Percentiles rank a stretch among this genome's conserved stretches.
Evolutionary conservation across 192 early-diverging fungal species (phyloP).

Genomic region (Coemansia sp.): DNA sequence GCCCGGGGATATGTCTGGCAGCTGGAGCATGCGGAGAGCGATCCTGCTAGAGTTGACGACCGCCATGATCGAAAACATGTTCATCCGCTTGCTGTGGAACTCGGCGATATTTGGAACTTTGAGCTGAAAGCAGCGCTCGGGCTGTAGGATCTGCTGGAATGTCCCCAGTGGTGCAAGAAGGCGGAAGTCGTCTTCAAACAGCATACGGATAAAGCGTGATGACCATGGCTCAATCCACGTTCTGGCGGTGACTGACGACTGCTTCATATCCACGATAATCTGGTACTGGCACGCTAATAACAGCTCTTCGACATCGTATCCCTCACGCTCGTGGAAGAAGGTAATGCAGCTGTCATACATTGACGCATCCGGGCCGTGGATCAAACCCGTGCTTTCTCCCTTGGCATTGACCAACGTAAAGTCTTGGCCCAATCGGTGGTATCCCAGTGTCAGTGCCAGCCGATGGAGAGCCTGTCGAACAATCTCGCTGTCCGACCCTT

Average conservation of each 20-base stretch:
- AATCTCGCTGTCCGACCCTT: slow-evolving; percentile 51
- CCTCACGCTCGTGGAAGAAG: slow-evolving; percentile 54
- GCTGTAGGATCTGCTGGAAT: slow-evolving; percentile 55
- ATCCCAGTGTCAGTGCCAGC: slow-evolving; percentile 39
- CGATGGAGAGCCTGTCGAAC: slow-evolving; percentile 51
- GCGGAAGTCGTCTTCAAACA: slow-evolving; percentile 53
- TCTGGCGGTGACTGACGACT: slow-evolving; percentile 49
- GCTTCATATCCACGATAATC: slow-evolving; percentile 51
- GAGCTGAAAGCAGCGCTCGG: slow-evolving; percentile 55
- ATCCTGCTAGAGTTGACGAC: slow-evolving; percentile 47
- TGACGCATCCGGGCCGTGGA: slow-evolving; percentile 24
- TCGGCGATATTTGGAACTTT: slow-evolving; percentile 52
- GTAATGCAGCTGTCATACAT: slow-evolving; percentile 50
- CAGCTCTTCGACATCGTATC: slow-evolving; percentile 46
- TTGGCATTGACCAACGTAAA: slow-evolving; percentile 53
- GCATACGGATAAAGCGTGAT: slow-evolving; percentile 35
- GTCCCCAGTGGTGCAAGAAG: slow-evolving; percentile 47
- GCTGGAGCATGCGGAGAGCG: slow-evolving; percentile 43
- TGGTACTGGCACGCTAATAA: slow-evolving; percentile 52
- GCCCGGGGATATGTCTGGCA: slow-evolving; percentile 41
- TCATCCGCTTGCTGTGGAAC: slow-evolving; percentile 55
- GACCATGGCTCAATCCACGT: slow-evolving; percentile 55
- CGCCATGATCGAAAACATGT: slow-evolving; percentile 55
- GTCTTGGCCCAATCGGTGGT: slow-evolving; percentile 42
- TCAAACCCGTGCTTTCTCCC: slow-evolving; percentile 49